These are phyloP conservation scores for Dryas drummondii DNA, from an alignment of 306 rosid genomes.

Conservation along the genomic window DNA sequence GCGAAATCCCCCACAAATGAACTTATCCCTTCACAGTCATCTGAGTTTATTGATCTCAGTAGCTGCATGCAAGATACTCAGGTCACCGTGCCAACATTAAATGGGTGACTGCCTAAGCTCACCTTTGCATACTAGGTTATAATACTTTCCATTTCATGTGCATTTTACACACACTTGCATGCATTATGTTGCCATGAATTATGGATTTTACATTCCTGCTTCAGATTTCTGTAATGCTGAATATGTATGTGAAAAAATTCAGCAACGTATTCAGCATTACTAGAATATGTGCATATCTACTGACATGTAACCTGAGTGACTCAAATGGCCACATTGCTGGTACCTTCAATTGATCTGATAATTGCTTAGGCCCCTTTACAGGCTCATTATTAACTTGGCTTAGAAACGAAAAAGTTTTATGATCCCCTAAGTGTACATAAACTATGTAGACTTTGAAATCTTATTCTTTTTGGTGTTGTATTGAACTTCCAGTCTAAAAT, in stretches of 20 bases:
- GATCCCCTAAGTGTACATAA: background rate
- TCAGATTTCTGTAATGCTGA: background rate
- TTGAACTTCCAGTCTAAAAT: background rate
- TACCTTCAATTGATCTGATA: background rate
- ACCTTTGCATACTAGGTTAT: background rate
- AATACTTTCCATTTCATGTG: background rate
- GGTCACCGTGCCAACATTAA: slow-evolving; percentile 76
- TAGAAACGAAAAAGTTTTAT: background rate
- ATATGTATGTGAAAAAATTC: background rate
- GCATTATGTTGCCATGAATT: background rate
- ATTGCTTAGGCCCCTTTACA: background rate
- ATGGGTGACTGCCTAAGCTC: slow-evolving; percentile 55
- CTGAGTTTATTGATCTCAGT: slow-evolving; percentile 70
- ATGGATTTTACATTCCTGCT: background rate
- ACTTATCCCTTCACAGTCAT: slow-evolving; percentile 31
- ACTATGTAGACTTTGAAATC: background rate
- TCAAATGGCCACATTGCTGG: background rate
- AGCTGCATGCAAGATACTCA: slow-evolving; percentile 63
- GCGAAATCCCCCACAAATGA: slow-evolving; percentile 19
- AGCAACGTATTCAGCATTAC: too few species aligned
- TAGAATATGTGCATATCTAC: background rate
- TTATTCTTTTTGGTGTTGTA: background rate
- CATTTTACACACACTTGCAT: background rate
- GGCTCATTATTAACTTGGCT: background rate
- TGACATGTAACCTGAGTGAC: background rate